Evolutionary conservation across 345 rosid species (phyloP), one percentile per base, ranked within the genome.

Genomic region (Euphorbia tirucalli): DNA sequence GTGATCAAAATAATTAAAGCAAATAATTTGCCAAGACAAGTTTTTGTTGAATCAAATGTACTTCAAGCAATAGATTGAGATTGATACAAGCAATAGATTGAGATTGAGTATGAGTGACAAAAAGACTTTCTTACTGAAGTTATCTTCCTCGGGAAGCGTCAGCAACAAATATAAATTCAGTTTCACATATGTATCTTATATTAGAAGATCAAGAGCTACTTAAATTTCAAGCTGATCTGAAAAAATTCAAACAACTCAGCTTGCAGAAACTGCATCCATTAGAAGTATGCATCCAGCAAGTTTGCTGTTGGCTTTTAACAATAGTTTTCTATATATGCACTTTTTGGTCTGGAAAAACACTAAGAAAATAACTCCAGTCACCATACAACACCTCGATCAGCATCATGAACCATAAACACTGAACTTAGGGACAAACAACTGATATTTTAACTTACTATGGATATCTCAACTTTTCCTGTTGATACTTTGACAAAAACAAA

Each of bases 211-310:
- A 37, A n/a, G 10, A 63, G 30, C 4, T 63, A 43, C 27, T 43
- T 41, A 10, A 22, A 13, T 64, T 27, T 11, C n/a, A n/a, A n/a
- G 30, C 27, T 13, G 32, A 30, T 15, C 10, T 16, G 55, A 65
- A 65, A 13, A 66, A 41, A 22, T 14, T 64, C 30, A 64, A 44
- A 63, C 50, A 8, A 65, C 14, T 64, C 25, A 46, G 52, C 28
- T 65, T 65, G 10, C 24, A 65, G 3, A 24, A 44, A 65, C n/a
- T 49, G 43, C 37, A 16, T 66, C 25, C 69, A 65, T 49, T 43
- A 41, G 19, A 15, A 9, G 21, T n/a, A 65, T 43, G 69, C 31
- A 14, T 16, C 32, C 52, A 43, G 65, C 44, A 19, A 32, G 8
- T 61, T 41, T 24, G 28, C 30, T 54, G 18, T 24, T 30, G 41